Evolutionary conservation across 2,329 filamentous ascomycete species (phyloP).

Genomic region (Cladophialophora yegresii): DNA sequence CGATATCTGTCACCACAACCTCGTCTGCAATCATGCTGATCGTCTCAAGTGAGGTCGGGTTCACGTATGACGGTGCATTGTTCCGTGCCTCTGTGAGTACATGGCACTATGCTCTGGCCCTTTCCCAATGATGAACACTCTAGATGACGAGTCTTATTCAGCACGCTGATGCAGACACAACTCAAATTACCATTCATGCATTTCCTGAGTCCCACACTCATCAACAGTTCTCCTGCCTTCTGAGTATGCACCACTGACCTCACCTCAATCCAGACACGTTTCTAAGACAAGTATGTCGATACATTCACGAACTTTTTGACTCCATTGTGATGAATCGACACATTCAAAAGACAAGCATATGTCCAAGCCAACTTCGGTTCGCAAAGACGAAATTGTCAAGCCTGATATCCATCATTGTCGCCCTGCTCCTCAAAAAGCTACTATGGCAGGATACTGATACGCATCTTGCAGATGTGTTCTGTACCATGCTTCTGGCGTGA

Average conservation of each 20-base stretch:
- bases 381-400: conserved; percentile 56
- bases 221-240: not conserved
- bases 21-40: conserved; percentile 3
- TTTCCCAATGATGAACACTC: conserved; percentile 51
- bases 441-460: not conserved
- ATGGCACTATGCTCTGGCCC: not conserved
- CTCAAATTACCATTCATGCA: conserved; percentile 63
- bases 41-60: not conserved
- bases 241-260: not conserved
- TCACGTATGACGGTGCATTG: not conserved
- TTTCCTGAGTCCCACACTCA: conserved; percentile 46
- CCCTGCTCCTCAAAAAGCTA: not conserved
- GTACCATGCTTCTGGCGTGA: not conserved
- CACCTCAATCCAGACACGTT: not conserved
- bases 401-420: conserved; percentile 28
- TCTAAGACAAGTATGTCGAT: not conserved
- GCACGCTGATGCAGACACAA: conserved; percentile 61
- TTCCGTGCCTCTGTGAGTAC: not conserved
- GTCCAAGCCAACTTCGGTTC: conserved; percentile 67
- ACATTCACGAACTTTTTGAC: not conserved
- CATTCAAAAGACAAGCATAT: conserved; percentile 94
- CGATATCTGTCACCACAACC: not conserved
- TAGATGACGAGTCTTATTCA: conserved; percentile 69
- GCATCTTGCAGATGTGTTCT: not conserved
- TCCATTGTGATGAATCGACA: conserved; percentile 77